phyloP scores from a whole-genome alignment of 2,329 filamentous ascomycete genomes.

The Exophiala aquamarina region DNA sequence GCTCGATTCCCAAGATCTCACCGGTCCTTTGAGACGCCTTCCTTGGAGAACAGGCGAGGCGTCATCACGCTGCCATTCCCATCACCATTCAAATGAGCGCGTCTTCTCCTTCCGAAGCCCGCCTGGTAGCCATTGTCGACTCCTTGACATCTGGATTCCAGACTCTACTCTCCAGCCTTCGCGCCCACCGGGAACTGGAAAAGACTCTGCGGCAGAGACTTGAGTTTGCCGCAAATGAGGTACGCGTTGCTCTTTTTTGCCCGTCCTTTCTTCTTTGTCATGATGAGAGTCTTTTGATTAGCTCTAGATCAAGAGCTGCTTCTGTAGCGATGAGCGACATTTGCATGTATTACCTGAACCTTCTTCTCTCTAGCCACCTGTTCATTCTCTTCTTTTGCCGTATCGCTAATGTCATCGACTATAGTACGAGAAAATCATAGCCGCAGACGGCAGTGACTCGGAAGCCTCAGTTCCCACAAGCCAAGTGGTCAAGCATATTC shows the following conservation, averaged over 20 bases:
- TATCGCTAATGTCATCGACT: not conserved
- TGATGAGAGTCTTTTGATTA: slow-evolving; percentile 57
- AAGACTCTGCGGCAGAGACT: slow-evolving; percentile 17
- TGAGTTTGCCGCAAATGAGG: slow-evolving; percentile 23
- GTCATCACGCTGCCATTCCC: too few species aligned
- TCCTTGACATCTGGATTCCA: slow-evolving; percentile 17
- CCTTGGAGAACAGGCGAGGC: too few species aligned
- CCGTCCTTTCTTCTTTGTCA: not conserved
- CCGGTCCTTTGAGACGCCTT: too few species aligned
- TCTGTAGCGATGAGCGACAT: slow-evolving; percentile 63
- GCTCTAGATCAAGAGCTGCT: slow-evolving; percentile 81
- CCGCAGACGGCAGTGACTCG: slow-evolving; percentile 19
- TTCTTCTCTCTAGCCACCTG: slow-evolving; percentile 23
- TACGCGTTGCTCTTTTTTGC: not conserved
- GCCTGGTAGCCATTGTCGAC: slow-evolving; percentile 10
- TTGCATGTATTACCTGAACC: slow-evolving; percentile 55
- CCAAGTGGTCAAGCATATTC: slow-evolving; percentile 13
- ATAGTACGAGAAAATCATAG: slow-evolving; percentile 39
- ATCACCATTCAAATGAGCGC: slow-evolving; percentile 13
- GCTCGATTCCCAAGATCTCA: too few species aligned
- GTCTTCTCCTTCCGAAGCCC: slow-evolving; percentile 7
- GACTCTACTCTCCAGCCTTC: slow-evolving; percentile 10
- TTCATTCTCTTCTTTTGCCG: slow-evolving; percentile 21
- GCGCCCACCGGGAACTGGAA: slow-evolving; percentile 11
- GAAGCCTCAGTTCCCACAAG: slow-evolving; percentile 12